Evolutionary conservation across 352 stramenopile genomes (phyloP).

Genomic region (Pythium brassicae): DNA sequence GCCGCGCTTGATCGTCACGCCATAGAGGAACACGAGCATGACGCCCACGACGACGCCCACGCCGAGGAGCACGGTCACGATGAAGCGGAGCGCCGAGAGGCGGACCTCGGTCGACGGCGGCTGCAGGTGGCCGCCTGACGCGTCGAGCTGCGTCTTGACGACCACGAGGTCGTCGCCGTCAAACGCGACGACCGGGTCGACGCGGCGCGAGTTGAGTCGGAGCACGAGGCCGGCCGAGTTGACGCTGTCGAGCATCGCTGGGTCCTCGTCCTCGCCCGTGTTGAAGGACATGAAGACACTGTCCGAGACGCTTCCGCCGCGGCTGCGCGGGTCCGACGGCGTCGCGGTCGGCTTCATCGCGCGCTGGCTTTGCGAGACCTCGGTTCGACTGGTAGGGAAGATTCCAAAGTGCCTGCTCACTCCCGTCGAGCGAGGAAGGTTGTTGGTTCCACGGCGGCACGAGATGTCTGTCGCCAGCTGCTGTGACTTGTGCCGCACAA

Average conservation of each 20-base stretch:
- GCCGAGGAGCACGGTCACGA: constrained; percentile 7
- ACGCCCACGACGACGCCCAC: constrained; percentile 3
- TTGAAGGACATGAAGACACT: constrained; percentile 5
- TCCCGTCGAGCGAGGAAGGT: too few species aligned
- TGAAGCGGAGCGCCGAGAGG: constrained; percentile 4
- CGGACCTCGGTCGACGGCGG: constrained; percentile 1
- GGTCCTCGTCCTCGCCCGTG: background rate
- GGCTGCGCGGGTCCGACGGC: background rate
- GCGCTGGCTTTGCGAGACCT: too few species aligned
- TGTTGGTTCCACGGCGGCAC: too few species aligned
- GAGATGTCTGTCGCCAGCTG: too few species aligned
- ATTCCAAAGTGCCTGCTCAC: too few species aligned
- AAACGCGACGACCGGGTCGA: background rate
- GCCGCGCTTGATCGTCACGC: constrained; percentile 9
- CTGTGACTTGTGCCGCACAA: too few species aligned
- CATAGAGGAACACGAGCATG: constrained; percentile 8
- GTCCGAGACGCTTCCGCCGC: constrained; percentile 1
- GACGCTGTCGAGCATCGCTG: background rate
- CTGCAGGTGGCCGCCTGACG: background rate
- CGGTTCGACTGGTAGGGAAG: too few species aligned
- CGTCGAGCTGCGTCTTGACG: constrained; percentile 1
- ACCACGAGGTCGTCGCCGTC: constrained; percentile 1
- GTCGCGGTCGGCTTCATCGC: background rate
- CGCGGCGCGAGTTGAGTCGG: background rate
- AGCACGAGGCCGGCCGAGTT: background rate